Base-by-base conservation (phyloP, 1,284 basidiomycete species). In the Kwoniella shivajii region DNA sequence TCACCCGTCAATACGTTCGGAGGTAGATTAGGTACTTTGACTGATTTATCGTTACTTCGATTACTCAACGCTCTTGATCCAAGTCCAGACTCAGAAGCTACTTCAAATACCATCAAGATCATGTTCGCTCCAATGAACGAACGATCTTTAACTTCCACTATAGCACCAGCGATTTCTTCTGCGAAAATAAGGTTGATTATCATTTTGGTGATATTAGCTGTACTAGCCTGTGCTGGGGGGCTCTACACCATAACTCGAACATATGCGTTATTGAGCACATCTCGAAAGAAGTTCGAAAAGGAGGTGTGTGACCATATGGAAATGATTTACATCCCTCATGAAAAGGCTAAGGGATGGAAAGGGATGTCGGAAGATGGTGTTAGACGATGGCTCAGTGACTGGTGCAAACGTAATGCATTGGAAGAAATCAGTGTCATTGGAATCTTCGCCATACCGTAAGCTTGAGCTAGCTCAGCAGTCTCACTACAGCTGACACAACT, bases 371-470 rank as follows among this genome's bases (percentile, higher is more conserved):
- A 89, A 34, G 64, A 69, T 24, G 55, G 56, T 4, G 43, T 72
- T 24, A 57, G 55, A 39, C 52, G 51, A 6, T 54, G 48, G 20
- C 39, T 63, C 14, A 41, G 42, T 22, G 54, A 54, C n/a, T 50
- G 36, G 47, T 31, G 14, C 33, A 36, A 26, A 41, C 6, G 9
- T 24, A 27, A 49, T 26, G 29, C 20, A 83, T 75, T 24, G 71
- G 72, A 31, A 37, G 85, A 88, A 58, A 78, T 89, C 33, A 86
- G 88, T 60, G 79, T 90, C 3, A 81, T 85, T 50, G 85, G 83
- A 55, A 76, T 91, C 7, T 91, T 89, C 73, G 87, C 88, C 9
- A 82, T 90, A 44, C 83, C 84, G 87, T 89, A 70, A 60, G 82
- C 73, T 53, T 49, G 34, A 41, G n/a, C 13, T 20, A 7, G 27